Evolutionary conservation across 1,139 yeast genomes (phyloP).

Genomic region (Eremothecium cymbalariae): DNA sequence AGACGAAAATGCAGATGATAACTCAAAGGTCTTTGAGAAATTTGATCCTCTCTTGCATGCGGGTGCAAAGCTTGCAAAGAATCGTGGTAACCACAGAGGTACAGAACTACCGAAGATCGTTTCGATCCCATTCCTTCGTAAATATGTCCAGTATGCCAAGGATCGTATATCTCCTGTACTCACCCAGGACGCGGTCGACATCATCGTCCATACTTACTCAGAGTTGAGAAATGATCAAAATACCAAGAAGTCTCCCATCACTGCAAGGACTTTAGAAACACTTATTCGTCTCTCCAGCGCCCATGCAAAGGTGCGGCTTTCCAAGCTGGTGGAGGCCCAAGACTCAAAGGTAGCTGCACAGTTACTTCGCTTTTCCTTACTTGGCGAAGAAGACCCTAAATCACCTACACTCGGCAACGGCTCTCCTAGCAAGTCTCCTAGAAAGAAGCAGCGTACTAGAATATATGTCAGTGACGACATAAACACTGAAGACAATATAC

Average conservation of each 20-base stretch:
- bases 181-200: constrained; percentile 69
- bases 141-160: constrained; percentile 90
- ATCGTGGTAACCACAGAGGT: constrained; percentile 32
- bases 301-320: constrained; percentile 88
- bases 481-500: constrained; percentile 18
- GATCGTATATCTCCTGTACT: constrained; percentile 77
- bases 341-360: constrained; percentile 89
- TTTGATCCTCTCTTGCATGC: constrained; percentile 78
- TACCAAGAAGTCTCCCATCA: constrained; percentile 86
- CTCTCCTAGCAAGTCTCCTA: constrained; percentile 31
- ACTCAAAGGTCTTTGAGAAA: constrained; percentile 61
- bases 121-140: constrained; percentile 78
- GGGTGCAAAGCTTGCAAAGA: constrained; percentile 46
- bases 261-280: constrained; percentile 97
- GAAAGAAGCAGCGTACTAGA: constrained; percentile 25
- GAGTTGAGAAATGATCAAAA: constrained; percentile 75
- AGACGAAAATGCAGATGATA: constrained; percentile 34
- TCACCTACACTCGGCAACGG: constrained; percentile 11
- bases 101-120: constrained; percentile 53
- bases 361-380: constrained; percentile 73
- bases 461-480: constrained; percentile 7
- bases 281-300: constrained; percentile 93
- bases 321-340: constrained; percentile 59
- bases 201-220: constrained; percentile 73
- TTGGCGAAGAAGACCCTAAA: constrained; percentile 34